Percentiles rank a stretch among this genome's conserved stretches.
Evolutionary conservation across 441 rosid genomes (phyloP).

Genomic region (Macaranga tanarius): DNA sequence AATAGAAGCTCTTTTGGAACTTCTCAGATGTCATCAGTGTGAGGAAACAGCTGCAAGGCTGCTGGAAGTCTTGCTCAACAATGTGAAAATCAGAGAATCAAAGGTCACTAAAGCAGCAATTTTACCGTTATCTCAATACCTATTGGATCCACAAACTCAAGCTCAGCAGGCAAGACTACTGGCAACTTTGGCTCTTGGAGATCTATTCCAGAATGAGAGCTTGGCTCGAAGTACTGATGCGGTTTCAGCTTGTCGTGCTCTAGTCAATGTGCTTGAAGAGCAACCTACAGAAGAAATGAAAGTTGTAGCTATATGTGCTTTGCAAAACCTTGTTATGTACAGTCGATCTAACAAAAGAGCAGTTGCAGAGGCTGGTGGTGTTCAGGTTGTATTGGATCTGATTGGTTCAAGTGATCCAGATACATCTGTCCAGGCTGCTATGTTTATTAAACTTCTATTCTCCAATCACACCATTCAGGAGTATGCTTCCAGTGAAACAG

Average conservation of each 20-base stretch:
- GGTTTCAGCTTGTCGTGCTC: slow-evolving; percentile 97
- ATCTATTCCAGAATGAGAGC: slow-evolving; percentile 95
- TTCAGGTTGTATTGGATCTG: slow-evolving; percentile 95
- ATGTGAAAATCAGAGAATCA: slow-evolving; percentile 95
- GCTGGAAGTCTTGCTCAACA: slow-evolving; percentile 91
- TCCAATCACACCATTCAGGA: slow-evolving; percentile 99
- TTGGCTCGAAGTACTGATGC: slow-evolving; percentile 98
- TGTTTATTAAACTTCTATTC: slow-evolving; percentile 94
- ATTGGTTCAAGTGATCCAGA: slow-evolving; percentile 98
- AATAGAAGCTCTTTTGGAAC: slow-evolving; percentile 96
- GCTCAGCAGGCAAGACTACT: slow-evolving; percentile 93
- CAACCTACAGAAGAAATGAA: slow-evolving; percentile 99
- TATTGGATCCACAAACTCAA: slow-evolving; percentile 99
- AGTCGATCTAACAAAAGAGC: slow-evolving; percentile 99
- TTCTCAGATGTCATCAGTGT: slow-evolving; percentile 91
- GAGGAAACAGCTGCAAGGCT: slow-evolving; percentile 98
- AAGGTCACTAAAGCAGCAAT: slow-evolving; percentile 93
- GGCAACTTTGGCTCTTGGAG: slow-evolving; percentile 98
- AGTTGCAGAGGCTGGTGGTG: slow-evolving; percentile 99
- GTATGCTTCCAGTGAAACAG: slow-evolving; percentile 98
- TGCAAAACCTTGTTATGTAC: slow-evolving; percentile 98
- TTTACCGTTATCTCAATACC: slow-evolving; percentile 92
- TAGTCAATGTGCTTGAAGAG: slow-evolving; percentile 97
- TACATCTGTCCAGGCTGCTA: slow-evolving; percentile 98
- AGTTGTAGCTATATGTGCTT: slow-evolving; percentile 97